These are phyloP conservation scores for Curvularia hawaiiensis DNA, from an alignment of 2,329 filamentous ascomycete species.

Conservation along the genomic window DNA sequence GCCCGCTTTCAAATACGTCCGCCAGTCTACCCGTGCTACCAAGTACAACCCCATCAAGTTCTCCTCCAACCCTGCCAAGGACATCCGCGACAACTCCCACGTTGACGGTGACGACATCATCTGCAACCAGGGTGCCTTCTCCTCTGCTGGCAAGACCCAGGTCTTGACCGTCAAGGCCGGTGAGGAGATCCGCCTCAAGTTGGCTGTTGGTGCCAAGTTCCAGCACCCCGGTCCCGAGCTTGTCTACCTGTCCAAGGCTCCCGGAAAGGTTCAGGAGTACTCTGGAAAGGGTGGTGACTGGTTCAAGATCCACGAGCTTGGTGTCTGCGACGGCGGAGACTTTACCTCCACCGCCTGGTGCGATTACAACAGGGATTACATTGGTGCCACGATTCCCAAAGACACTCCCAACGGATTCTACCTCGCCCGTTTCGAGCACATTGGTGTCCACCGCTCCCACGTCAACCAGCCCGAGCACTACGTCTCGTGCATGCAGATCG, in stretches of 20 bases:
- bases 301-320: conserved; percentile 40
- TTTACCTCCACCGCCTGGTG: conserved; percentile 30
- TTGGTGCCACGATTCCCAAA: conserved; percentile 45
- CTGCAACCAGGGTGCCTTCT: conserved; percentile 29
- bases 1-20: conserved; percentile 28
- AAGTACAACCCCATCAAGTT: conserved; percentile 37
- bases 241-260: conserved; percentile 40
- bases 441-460: conserved; percentile 41
- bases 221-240: conserved; percentile 31
- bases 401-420: conserved; percentile 51
- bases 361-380: conserved; percentile 29
- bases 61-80: conserved; percentile 16
- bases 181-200: conserved; percentile 24
- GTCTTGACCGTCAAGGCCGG: conserved; percentile 31
- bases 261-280: conserved; percentile 23
- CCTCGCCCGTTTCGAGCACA: conserved; percentile 52
- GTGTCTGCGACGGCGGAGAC: conserved; percentile 25
- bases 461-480: conserved; percentile 51
- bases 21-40: conserved; percentile 25
- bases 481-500: conserved; percentile 50
- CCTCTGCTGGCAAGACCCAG: conserved; percentile 23
- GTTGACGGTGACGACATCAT: conserved; percentile 30
- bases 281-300: conserved; percentile 34
- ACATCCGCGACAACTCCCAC: conserved; percentile 29
- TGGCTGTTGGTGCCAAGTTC: conserved; percentile 30